Base-by-base conservation (phyloP, 2,329 filamentous ascomycete species). In the Diaporthe longicolla region DNA sequence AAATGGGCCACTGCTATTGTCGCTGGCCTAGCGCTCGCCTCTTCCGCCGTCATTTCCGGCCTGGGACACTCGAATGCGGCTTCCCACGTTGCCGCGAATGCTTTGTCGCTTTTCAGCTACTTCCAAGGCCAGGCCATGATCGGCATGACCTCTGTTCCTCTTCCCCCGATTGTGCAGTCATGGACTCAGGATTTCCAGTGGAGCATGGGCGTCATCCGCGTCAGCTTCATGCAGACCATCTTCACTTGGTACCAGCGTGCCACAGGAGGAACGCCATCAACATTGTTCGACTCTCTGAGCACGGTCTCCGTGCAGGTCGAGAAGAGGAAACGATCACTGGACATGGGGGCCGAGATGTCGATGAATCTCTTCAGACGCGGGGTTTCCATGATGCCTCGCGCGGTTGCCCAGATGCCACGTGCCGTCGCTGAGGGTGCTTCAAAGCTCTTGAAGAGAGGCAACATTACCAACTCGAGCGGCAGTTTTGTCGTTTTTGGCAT, bases 171-270 rank as follows among this genome's bases (percentile, higher is more conserved):
- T 75, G 96, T 97, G 71, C 89, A 94, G 79, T 90, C 95, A 0
- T 98, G 96, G 96, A 98, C 95, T 1, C 95, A 98, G 85, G 96
- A 98, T 84, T 98, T 98, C 85, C 94, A 97, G 82, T 98, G 96
- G 96, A 97, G 93, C 80, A 97, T 98, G 94, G 96, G 96, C 79
- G 95, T 98, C 79, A 97, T 98, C 79, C 90, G 90, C 69, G 89
- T 98, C 55, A 88, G 87, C n/a, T 98, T 97, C 82, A 90, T 98
- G 85, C 95, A 98, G 85, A 88, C 87, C 63, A 94, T 98, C 80
- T 94, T 94, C 76, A 97, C 95, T 48, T 98, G 96, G 96, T 98
- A 98, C 82, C 95, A 98, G 85, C 93, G 95, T 76, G 90, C 96
- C 4, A 98, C 96, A 3, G 96, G 96, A 70, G 96, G 96, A 76